phyloP scores from a whole-genome alignment of 768 basidiomycete species.

The Candolleomyces aberdarensis region DNA sequence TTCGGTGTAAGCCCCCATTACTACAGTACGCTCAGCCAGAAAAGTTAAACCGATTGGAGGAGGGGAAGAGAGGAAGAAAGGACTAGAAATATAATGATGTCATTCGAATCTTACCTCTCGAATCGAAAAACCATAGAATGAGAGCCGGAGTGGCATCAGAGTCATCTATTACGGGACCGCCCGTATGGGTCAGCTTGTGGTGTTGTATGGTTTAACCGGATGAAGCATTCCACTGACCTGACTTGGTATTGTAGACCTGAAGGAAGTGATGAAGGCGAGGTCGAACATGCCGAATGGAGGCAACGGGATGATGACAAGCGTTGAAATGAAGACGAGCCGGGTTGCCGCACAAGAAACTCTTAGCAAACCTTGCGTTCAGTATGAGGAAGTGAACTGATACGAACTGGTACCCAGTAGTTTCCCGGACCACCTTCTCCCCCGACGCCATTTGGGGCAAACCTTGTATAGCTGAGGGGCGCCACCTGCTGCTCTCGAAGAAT shows the following conservation, averaged over 20 bases:
- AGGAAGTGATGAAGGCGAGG: background rate
- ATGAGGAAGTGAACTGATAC: background rate
- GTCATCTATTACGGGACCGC: background rate
- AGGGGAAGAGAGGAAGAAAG: background rate
- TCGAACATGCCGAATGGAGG: background rate
- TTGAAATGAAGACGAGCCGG: no score
- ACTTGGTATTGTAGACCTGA: constrained; percentile 34
- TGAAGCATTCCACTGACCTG: constrained; percentile 23
- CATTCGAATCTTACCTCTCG: constrained; percentile 42
- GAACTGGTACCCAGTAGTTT: constrained; percentile 79
- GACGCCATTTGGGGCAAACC: constrained; percentile 54
- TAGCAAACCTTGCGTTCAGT: background rate
- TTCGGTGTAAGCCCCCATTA: background rate
- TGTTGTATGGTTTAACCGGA: background rate
- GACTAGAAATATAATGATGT: no score
- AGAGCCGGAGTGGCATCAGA: background rate
- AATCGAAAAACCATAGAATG: constrained; percentile 70
- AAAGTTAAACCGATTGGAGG: background rate
- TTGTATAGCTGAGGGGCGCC: constrained; percentile 62
- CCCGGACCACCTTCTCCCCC: constrained; percentile 63
- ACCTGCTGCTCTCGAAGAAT: constrained; percentile 58
- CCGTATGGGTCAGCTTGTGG: background rate
- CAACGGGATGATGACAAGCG: background rate
- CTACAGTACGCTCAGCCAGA: background rate
- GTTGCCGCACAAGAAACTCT: no score